Conservation (phyloP, 306 rosid species). For the Vachellia pachyceras region DNA sequence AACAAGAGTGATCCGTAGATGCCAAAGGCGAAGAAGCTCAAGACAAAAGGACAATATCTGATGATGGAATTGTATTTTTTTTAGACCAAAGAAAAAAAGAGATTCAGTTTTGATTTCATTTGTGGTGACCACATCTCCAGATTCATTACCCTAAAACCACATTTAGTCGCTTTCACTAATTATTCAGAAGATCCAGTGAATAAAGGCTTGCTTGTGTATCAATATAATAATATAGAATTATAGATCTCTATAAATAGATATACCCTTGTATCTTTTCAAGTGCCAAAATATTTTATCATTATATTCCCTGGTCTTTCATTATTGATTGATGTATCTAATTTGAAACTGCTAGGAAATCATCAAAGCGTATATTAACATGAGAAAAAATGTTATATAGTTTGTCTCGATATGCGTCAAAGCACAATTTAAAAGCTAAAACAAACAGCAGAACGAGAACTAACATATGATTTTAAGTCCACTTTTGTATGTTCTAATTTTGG, state of each 20-base stretch:
- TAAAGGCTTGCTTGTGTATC: not conserved
- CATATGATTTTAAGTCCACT: too few relatives aligned
- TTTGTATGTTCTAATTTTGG: too few relatives aligned
- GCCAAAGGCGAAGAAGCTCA: not conserved
- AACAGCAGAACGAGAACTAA: too few relatives aligned
- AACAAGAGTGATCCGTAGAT: too few relatives aligned
- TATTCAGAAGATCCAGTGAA: not conserved
- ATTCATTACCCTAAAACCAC: constrained; percentile 16
- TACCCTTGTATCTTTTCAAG: not conserved
- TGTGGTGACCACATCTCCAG: constrained; percentile 3
- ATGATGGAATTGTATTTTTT: not conserved
- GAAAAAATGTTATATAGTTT: too few relatives aligned
- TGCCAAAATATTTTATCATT: not conserved
- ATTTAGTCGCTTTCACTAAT: constrained; percentile 5
- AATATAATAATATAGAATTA: too few relatives aligned
- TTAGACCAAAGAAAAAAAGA: not conserved
- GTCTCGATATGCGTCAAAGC: too few relatives aligned
- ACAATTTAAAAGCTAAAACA: too few relatives aligned
- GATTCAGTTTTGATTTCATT: not conserved
- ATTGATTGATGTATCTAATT: not conserved
- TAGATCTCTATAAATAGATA: not conserved
- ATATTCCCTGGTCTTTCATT: not conserved
- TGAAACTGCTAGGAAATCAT: not conserved
- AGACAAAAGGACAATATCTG: not conserved
- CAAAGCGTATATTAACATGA: too few relatives aligned